These are phyloP conservation scores for Noccaea caerulescens DNA, from an alignment of 345 rosid genomes.

Conservation along the genomic window DNA sequence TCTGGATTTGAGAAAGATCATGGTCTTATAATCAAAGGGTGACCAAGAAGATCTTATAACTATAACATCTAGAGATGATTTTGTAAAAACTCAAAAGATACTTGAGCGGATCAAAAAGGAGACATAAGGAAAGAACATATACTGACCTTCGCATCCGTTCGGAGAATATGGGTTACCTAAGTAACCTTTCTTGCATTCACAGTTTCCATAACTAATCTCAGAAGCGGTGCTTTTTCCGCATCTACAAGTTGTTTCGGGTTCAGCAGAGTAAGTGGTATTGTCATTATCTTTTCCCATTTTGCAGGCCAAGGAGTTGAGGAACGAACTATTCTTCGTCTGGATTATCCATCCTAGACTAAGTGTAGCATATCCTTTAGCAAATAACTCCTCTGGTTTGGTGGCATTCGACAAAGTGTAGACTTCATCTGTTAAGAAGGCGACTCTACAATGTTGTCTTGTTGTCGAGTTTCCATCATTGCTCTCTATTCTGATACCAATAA, in stretches of 20 bases:
- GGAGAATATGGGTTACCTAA: conserved; percentile 41
- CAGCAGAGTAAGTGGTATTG: neutral
- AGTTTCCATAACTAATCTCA: neutral
- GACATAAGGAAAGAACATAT: neutral
- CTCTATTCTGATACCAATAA: conserved; percentile 6
- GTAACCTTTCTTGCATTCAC: conserved; percentile 43
- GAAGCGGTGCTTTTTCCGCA: conserved; percentile 1
- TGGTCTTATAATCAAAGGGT: no score
- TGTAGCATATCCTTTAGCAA: conserved; percentile 8
- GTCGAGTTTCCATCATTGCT: neutral
- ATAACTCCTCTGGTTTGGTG: neutral
- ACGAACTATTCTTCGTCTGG: neutral
- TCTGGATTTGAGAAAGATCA: no score
- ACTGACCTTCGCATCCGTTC: conserved; percentile 40
- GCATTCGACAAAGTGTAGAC: neutral
- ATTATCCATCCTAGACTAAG: conserved; percentile 44
- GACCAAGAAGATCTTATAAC: no score
- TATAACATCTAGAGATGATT: no score
- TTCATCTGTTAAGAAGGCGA: conserved; percentile 32
- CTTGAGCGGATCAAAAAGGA: no score
- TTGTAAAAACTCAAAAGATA: no score
- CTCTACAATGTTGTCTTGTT: neutral
- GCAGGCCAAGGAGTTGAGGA: conserved; percentile 22
- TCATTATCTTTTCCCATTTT: no score
- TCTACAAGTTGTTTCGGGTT: conserved; percentile 1